Evolutionary conservation across 31 red algal genomes (phyloP), one percentile per base, ranked within the genome.

Genomic region (Asparagopsis taxiformis): DNA sequence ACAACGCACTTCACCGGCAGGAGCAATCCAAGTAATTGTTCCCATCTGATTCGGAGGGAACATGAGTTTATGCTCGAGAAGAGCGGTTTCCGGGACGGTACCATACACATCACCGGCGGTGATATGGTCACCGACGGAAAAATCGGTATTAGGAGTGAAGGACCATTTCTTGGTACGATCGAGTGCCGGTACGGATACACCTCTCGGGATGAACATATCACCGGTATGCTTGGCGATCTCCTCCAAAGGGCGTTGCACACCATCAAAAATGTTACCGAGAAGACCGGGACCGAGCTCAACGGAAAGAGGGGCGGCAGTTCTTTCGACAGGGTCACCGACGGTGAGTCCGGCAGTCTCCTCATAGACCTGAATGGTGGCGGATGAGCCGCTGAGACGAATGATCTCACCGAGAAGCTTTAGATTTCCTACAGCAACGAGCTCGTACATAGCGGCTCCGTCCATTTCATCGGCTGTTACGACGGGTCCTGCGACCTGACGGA

Each of bases 361-460:
- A 57, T 99, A 99, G 9, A 95, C 93, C 78, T 99, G 97, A 44
- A 99, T 88, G 19, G 92, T 99, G 48, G 92, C 97, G 2, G 85
- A 86, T 13, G 88, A 93, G 30, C 97, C 97, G 35, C 82, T 51
- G 26, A 99, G 58, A 43, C 92, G 92, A 77, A 99, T 99, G 48
- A 99, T 93, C 75, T 99, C 97, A 22, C 92, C 97, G 25, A 96
- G 89, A 25, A 99, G 84, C 54, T 82, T 91, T 44, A 95, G 82
- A 36, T 81, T 51, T 37, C 97, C 97, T 13, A 99, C 97, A 2
- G 92, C 78, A 17, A 99, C 97, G 46, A 99, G 92, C 79, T 99
- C 97, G 76, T 99, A 99, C 97, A 99, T 99, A 50, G 97, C 92
- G 9, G 97, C 97, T 10, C 91, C 91, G 73, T 98, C 89, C 88